Evolutionary conservation across 2,329 filamentous ascomycete genomes (phyloP).

Genomic region (Berkeleyomyces rouxiae): DNA sequence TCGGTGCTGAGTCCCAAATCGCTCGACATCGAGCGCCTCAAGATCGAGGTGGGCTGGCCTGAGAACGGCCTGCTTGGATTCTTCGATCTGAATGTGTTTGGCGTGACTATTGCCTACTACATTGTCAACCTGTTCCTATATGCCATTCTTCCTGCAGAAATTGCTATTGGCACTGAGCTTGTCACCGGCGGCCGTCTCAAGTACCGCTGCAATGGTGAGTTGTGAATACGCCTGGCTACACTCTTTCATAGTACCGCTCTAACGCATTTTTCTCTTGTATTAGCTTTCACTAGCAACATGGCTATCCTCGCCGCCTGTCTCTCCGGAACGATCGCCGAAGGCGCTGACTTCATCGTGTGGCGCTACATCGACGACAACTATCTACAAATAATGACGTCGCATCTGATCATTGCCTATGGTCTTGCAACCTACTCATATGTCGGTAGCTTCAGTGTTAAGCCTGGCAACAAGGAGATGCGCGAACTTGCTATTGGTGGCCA

Average conservation of each 20-base stretch:
- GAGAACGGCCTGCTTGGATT: constrained; percentile 52
- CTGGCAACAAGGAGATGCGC: constrained; percentile 53
- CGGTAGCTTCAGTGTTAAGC: constrained; percentile 63
- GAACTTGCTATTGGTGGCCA: constrained; percentile 70
- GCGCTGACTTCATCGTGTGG: constrained; percentile 75
- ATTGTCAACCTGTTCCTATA: constrained; percentile 58
- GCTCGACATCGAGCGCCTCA: constrained; percentile 54
- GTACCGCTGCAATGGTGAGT: constrained; percentile 64
- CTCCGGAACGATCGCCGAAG: constrained; percentile 59
- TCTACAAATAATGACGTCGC: constrained; percentile 66
- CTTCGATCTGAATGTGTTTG: constrained; percentile 49
- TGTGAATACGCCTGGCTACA: background rate
- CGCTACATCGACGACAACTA: constrained; percentile 88
- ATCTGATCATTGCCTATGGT: constrained; percentile 56
- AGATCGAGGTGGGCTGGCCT: constrained; percentile 70
- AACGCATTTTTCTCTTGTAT: background rate
- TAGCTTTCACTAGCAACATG: constrained; percentile 61
- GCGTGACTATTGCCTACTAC: constrained; percentile 65
- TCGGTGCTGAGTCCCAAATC: constrained; percentile 58
- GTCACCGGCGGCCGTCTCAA: constrained; percentile 55
- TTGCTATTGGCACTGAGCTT: constrained; percentile 54
- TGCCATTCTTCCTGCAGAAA: constrained; percentile 56
- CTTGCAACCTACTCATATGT: constrained; percentile 69
- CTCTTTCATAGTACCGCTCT: background rate
- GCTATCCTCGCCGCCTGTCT: constrained; percentile 54